phyloP scores from a whole-genome alignment of 2,329 filamentous ascomycete genomes.

The Clonostachys byssicola region DNA sequence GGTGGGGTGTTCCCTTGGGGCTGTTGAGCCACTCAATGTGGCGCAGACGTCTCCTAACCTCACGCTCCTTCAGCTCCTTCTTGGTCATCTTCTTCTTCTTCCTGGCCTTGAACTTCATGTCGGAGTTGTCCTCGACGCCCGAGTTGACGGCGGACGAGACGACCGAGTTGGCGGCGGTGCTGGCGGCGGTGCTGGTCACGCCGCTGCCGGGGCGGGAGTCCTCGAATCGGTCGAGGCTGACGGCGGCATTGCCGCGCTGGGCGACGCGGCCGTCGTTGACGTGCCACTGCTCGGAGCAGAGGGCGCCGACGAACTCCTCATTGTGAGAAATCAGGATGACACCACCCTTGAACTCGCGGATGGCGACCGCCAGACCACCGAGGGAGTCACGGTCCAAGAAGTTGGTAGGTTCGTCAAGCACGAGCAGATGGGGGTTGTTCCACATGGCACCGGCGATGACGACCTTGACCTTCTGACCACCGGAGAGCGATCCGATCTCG shows the following conservation, averaged over 20 bases:
- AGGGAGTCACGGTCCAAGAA: slow-evolving; percentile 98
- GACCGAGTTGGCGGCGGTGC: slow-evolving; percentile 50
- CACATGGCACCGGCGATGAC: slow-evolving; percentile 95
- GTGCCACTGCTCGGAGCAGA: slow-evolving; percentile 96
- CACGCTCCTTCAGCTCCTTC: slow-evolving; percentile 90
- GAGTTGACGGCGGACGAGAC: slow-evolving; percentile 64
- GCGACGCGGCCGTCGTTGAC: slow-evolving; percentile 84
- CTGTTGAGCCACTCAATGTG: slow-evolving; percentile 84
- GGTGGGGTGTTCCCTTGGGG: slow-evolving; percentile 78
- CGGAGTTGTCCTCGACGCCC: slow-evolving; percentile 75
- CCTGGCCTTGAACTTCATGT: slow-evolving; percentile 80
- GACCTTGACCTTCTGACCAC: slow-evolving; percentile 98
- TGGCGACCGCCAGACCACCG: slow-evolving; percentile 93
- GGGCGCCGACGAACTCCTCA: slow-evolving; percentile 94
- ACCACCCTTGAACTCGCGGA: slow-evolving; percentile 96
- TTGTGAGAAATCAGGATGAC: slow-evolving; percentile 99
- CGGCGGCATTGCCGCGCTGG: slow-evolving; percentile 72
- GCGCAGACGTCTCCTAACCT: slow-evolving; percentile 79
- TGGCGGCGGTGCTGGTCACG: slow-evolving; percentile 54
- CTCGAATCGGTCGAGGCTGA: slow-evolving; percentile 81
- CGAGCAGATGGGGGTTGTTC: slow-evolving; percentile 97
- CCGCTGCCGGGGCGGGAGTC: slow-evolving; percentile 64
- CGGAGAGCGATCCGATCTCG: slow-evolving; percentile 91
- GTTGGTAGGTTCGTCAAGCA: slow-evolving; percentile 98
- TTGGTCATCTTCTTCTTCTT: slow-evolving; percentile 99